Conservation (phyloP, 2,329 filamentous ascomycete species). For the Penicillium griseofulvum region DNA sequence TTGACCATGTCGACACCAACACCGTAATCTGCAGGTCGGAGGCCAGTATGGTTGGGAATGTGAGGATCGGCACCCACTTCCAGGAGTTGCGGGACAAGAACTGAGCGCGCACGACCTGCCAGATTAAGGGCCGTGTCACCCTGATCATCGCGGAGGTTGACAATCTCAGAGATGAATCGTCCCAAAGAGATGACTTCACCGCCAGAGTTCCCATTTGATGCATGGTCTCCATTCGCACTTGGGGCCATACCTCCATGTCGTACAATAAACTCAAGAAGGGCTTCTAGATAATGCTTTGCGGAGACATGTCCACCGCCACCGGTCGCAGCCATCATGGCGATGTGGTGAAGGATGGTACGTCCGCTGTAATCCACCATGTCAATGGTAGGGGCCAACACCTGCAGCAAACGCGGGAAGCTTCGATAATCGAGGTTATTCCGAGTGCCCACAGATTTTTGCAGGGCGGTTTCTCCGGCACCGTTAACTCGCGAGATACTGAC, state of each 20-base stretch:
- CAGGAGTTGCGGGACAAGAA: conserved; percentile 92
- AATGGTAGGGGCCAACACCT: conserved; percentile 84
- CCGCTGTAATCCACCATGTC: conserved; percentile 87
- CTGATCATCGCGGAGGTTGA: conserved; percentile 89
- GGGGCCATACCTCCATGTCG: conserved; percentile 68
- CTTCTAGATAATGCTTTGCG: conserved; percentile 94
- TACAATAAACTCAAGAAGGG: conserved; percentile 89
- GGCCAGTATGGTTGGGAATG: conserved; percentile 83
- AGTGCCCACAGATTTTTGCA: conserved; percentile 89
- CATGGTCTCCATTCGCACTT: conserved; percentile 32
- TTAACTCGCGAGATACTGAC: conserved; percentile 88
- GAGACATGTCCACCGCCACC: conserved; percentile 81
- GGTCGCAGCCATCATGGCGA: conserved; percentile 91
- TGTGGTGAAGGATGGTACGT: conserved; percentile 90
- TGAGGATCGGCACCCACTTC: conserved; percentile 94
- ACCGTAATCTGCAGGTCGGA: conserved; percentile 90
- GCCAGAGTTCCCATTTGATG: conserved; percentile 28
- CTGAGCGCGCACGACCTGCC: conserved; percentile 89
- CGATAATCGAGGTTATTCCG: conserved; percentile 91
- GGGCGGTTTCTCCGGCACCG: conserved; percentile 80
- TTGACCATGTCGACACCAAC: conserved; percentile 68
- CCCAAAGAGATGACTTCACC: conserved; percentile 77
- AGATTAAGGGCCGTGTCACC: conserved; percentile 95
- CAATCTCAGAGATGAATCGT: conserved; percentile 94
- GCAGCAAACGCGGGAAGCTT: conserved; percentile 85